Percentiles rank a stretch among this genome's conserved stretches.
Evolutionary conservation across 1,139 yeast species (phyloP).

Genomic region (Pichia norvegensis): DNA sequence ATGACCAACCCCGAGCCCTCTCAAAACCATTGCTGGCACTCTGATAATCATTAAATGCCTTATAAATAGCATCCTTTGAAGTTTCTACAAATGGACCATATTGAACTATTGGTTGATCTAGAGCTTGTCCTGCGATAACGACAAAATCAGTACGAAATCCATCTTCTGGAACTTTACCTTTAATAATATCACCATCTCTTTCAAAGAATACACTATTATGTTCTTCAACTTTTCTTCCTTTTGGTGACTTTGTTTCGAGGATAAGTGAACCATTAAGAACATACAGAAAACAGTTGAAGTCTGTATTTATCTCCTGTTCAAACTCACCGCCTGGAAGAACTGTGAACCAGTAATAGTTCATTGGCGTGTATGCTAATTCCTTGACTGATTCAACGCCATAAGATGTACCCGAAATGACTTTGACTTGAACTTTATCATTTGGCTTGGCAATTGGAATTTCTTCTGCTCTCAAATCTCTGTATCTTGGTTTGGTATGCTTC

Average conservation of each 20-base stretch:
- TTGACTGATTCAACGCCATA: constrained; percentile 68
- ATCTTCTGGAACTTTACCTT: constrained; percentile 40
- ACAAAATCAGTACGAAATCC: constrained; percentile 45
- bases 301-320: constrained; percentile 51
- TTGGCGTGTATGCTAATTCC: constrained; percentile 80
- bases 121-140: constrained; percentile 66
- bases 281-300: constrained; percentile 69
- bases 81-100: constrained; percentile 88
- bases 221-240: constrained; percentile 30
- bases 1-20: constrained; percentile 57
- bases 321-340: constrained; percentile 65
- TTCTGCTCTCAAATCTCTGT: constrained; percentile 63
- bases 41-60: constrained; percentile 69
- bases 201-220: constrained; percentile 57
- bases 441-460: constrained; percentile 70
- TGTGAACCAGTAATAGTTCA: constrained; percentile 63
- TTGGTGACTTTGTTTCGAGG: constrained; percentile 34
- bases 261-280: constrained; percentile 51
- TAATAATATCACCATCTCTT: constrained; percentile 52
- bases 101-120: constrained; percentile 74
- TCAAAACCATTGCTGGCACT: constrained; percentile 67
- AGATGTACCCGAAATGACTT: constrained; percentile 70
- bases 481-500: constrained; percentile 67
- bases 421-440: constrained; percentile 56
- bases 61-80: constrained; percentile 49